These are phyloP conservation scores for Annulohypoxylon truncatum DNA, from an alignment of 2,329 filamentous ascomycete species.

Conservation along the genomic window DNA sequence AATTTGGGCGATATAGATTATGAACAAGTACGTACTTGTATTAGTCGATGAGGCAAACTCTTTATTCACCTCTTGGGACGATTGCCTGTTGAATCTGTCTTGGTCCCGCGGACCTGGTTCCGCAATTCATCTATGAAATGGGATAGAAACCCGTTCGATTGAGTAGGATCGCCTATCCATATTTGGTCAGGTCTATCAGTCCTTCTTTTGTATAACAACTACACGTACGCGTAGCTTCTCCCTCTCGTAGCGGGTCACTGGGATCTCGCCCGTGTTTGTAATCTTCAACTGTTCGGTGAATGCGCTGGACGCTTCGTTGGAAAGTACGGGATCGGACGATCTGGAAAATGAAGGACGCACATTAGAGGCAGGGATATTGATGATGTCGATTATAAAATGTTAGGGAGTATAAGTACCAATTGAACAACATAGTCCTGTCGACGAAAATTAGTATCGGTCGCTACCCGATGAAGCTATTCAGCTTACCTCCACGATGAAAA, in stretches of 20 bases:
- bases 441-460: background rate
- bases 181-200: conserved; percentile 40
- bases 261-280: conserved; percentile 61
- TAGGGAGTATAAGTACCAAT: conserved; percentile 9
- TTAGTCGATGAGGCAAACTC: background rate
- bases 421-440: conserved; percentile 33
- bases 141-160: conserved; percentile 53
- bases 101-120: conserved; percentile 60
- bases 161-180: conserved; percentile 47
- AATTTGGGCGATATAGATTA: background rate
- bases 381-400: background rate
- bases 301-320: conserved; percentile 63
- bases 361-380: conserved; percentile 7
- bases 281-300: conserved; percentile 64
- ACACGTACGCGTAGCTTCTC: conserved; percentile 62
- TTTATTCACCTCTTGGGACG: conserved; percentile 42
- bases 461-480: background rate
- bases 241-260: conserved; percentile 61
- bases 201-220: background rate
- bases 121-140: conserved; percentile 64
- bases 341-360: conserved; percentile 44
- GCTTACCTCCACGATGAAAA: conserved; percentile 36
- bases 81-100: conserved; percentile 50
- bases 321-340: conserved; percentile 64
- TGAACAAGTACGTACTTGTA: background rate